Evolutionary conservation across 2,329 filamentous ascomycete genomes (phyloP).

Genomic region (Drechmeria coniospora): DNA sequence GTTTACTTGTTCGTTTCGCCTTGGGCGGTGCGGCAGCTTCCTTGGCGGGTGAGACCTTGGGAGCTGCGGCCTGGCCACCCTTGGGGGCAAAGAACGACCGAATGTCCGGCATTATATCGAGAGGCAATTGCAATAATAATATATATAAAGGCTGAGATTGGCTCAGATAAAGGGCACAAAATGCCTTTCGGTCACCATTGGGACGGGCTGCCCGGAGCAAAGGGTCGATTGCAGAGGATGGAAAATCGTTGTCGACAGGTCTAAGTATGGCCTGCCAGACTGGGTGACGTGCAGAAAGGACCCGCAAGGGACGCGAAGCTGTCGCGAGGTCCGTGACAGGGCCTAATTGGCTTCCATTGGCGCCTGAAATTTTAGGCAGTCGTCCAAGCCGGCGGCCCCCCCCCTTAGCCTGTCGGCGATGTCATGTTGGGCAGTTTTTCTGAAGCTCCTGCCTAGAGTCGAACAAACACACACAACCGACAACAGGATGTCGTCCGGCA

Average conservation of each 20-base stretch:
- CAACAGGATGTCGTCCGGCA: constrained; percentile 29
- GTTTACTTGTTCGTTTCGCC: constrained; percentile 30
- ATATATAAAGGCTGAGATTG: constrained; percentile 2
- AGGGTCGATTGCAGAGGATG: constrained; percentile 4
- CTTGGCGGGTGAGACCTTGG: constrained; percentile 31
- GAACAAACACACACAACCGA: constrained; percentile 7
- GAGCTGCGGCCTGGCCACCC: constrained; percentile 39
- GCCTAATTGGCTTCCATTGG: constrained; percentile 14
- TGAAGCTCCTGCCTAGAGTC: constrained; percentile 11
- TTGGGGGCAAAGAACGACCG: constrained; percentile 80
- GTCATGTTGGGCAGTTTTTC: constrained; percentile 16
- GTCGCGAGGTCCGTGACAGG: constrained; percentile 28
- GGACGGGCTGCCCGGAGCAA: constrained; percentile 9
- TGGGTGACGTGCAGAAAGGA: constrained; percentile 19
- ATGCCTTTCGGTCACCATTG: constrained; percentile 10
- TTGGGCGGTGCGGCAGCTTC: constrained; percentile 27
- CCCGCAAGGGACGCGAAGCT: constrained; percentile 23
- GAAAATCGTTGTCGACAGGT: too few relatives aligned
- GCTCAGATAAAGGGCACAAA: constrained; percentile 1
- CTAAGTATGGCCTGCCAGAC: too few relatives aligned
- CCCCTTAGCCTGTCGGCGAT: constrained; percentile 2
- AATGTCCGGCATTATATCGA: constrained; percentile 74
- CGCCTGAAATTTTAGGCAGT: constrained; percentile 12
- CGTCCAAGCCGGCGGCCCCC: too few relatives aligned
- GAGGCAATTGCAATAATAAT: neutral